Base-by-base conservation (phyloP, 305 asterid genomes). In the Rubia balearica region DNA sequence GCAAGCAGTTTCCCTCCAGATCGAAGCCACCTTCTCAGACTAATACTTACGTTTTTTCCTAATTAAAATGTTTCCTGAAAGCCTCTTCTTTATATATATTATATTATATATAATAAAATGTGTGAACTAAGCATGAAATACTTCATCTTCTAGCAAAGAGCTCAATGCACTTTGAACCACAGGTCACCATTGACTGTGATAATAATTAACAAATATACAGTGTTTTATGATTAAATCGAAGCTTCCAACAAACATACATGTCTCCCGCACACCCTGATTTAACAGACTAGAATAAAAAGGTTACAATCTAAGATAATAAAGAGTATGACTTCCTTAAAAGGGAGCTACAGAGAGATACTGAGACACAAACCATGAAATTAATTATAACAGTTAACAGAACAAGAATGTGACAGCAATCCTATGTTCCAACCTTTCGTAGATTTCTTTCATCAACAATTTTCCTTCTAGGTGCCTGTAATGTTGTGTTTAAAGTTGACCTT, bases 401-500 rank as follows among this genome's bases (percentile, higher is more conserved):
- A 67, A 48, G 43, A 67, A 45, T 49, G 22, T 49, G 40, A 27
- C 17, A 51, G 33, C 38, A 24, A 57, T 24, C 30, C 71, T 69
- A 74, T 70, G 36, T 80, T 70, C 76, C 71, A 67, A 93, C 97
- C 98, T 91, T 94, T 82, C 98, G 88, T 41, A 94, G 60, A 73
- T 94, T 94, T 65, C 97, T 97, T 79, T 91, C 97, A 51, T 94
- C 98, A 65, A 94, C 96, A 82, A 93, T 80, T 83, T 94, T 94
- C 78, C 97, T 91, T 82, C 96, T 83, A 73, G 96, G 98, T 77
- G 95, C 93, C 70, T 88, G 86, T 65, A 84, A 71, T 60, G 85
- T 79, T 68, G 96, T 77, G 84, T 87, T 87, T 75, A 86, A 80
- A 19, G 82, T 56, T 74, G 78, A 80, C 73, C 93, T 84, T 66